Percentiles rank a stretch among this genome's conserved stretches.
phyloP scores from a whole-genome alignment of 345 rosid species.

The Pugionium cornutum region DNA sequence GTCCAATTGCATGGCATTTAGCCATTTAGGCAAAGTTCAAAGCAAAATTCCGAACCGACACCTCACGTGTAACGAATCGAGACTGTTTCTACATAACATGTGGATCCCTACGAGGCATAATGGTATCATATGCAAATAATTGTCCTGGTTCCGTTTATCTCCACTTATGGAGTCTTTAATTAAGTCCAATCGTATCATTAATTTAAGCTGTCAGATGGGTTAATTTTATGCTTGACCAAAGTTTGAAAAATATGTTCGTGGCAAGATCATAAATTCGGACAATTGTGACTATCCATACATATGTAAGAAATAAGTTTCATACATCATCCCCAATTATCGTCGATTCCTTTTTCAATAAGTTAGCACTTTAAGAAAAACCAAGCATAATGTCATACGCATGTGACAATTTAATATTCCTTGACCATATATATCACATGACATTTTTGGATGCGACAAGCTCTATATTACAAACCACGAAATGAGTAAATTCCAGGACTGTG shows the following conservation, averaged over 20 bases:
- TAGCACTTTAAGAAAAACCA: constrained; percentile 5
- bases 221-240: constrained; percentile 2
- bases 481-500: constrained; percentile 36
- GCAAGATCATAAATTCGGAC: not conserved
- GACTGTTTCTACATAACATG: constrained; percentile 35
- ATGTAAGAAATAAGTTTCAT: constrained; percentile 13
- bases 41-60: constrained; percentile 39
- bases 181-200: not conserved
- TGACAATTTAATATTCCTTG: constrained; percentile 26
- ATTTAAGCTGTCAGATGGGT: not conserved
- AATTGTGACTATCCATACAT: too few relatives aligned
- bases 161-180: constrained; percentile 6
- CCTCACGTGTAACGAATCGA: constrained; percentile 37
- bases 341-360: not conserved
- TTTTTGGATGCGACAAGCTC: constrained; percentile 34
- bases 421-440: constrained; percentile 32
- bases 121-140: constrained; percentile 25
- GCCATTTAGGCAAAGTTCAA: constrained; percentile 9
- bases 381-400: constrained; percentile 16
- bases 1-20: constrained; percentile 12
- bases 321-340: constrained; percentile 4
- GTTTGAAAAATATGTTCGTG: not conserved
- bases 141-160: constrained; percentile 9
- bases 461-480: constrained; percentile 35
- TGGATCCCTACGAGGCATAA: constrained; percentile 37